Conservation (phyloP, 139 green algal species). For the Pedinophyceae sp. region DNA sequence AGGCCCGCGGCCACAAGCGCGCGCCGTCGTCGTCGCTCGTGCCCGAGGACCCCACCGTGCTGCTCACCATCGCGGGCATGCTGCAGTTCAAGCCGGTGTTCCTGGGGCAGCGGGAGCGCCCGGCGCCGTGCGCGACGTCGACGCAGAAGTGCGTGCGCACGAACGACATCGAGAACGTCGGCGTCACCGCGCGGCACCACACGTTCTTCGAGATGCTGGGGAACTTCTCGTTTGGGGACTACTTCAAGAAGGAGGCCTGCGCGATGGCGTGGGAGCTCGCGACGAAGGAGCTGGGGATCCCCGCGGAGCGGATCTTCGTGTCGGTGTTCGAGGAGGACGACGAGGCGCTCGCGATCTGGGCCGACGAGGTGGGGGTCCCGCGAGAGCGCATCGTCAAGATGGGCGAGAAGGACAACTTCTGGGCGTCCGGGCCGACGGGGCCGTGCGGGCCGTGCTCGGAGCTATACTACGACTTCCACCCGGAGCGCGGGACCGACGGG, state of each 20-base stretch:
- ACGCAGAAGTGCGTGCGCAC: slow-evolving; percentile 90
- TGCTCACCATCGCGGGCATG: slow-evolving; percentile 83
- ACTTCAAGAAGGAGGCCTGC: slow-evolving; percentile 84
- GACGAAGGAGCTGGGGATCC: slow-evolving; percentile 39
- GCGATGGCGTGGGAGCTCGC: slow-evolving; percentile 75
- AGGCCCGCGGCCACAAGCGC: slow-evolving; percentile 42
- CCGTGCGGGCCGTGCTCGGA: slow-evolving; percentile 90
- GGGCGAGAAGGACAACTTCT: slow-evolving; percentile 88
- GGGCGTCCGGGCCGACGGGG: slow-evolving; percentile 65
- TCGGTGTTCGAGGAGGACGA: slow-evolving; percentile 75
- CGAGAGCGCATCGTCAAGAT: slow-evolving; percentile 27
- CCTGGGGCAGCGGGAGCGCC: slow-evolving; percentile 50
- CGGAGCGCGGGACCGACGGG: slow-evolving; percentile 39
- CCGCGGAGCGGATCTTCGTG: slow-evolving; percentile 43
- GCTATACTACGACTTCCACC: slow-evolving; percentile 90
- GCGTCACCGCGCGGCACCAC: slow-evolving; percentile 81
- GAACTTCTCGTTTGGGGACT: slow-evolving; percentile 92
- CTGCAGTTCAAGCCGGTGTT: slow-evolving; percentile 95
- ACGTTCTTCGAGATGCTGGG: slow-evolving; percentile 95
- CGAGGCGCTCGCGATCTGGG: slow-evolving; percentile 70
- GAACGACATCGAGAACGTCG: slow-evolving; percentile 94
- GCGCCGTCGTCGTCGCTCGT: slow-evolving; percentile 71
- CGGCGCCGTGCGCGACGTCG: slow-evolving; percentile 58
- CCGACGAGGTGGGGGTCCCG: slow-evolving; percentile 39
- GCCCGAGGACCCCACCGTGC: slow-evolving; percentile 77